phyloP scores from a whole-genome alignment of 352 stramenopile species.

The Globisporangium rhizosaccharum region DNA sequence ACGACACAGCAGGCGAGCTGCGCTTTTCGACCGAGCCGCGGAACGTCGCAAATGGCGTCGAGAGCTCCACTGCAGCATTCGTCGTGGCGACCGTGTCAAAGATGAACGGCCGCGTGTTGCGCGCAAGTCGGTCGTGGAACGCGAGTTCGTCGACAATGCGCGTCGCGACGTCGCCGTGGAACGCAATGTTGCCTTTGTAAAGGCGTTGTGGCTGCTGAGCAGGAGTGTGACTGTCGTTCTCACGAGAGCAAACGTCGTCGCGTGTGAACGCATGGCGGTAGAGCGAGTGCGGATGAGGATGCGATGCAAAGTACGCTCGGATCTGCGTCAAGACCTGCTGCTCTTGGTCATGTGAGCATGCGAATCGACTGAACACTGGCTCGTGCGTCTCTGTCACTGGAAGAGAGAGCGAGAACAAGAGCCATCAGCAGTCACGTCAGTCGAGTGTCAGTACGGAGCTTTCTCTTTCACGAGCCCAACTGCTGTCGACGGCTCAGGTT shows the following conservation, averaged over 20 bases:
- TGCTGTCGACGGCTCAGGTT: neutral
- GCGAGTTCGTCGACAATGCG: constrained; percentile 12
- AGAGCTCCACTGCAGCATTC: constrained; percentile 10
- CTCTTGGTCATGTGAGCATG: constrained; percentile 16
- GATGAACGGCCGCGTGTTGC: constrained; percentile 26
- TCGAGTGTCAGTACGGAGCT: neutral
- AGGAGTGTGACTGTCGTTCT: neutral
- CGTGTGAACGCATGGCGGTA: constrained; percentile 44
- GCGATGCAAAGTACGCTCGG: constrained; percentile 27
- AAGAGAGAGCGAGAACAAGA: neutral
- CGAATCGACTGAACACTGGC: constrained; percentile 23
- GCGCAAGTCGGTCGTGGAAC: constrained; percentile 26
- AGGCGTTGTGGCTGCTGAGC: constrained; percentile 19
- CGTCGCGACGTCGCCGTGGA: constrained; percentile 28
- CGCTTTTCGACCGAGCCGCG: constrained; percentile 19
- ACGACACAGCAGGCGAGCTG: no score
- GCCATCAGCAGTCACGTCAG: neutral
- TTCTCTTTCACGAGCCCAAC: neutral
- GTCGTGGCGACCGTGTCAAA: constrained; percentile 6
- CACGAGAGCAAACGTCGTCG: neutral
- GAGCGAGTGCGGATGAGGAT: constrained; percentile 28
- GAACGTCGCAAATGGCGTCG: constrained; percentile 27
- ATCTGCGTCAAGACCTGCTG: constrained; percentile 10
- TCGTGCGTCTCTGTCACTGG: constrained; percentile 10
- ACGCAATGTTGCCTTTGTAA: constrained; percentile 51